Percentiles rank a stretch among this genome's conserved stretches.
phyloP scores from a whole-genome alignment of 805 yeast species.

The Jamesozyma rosinii region DNA sequence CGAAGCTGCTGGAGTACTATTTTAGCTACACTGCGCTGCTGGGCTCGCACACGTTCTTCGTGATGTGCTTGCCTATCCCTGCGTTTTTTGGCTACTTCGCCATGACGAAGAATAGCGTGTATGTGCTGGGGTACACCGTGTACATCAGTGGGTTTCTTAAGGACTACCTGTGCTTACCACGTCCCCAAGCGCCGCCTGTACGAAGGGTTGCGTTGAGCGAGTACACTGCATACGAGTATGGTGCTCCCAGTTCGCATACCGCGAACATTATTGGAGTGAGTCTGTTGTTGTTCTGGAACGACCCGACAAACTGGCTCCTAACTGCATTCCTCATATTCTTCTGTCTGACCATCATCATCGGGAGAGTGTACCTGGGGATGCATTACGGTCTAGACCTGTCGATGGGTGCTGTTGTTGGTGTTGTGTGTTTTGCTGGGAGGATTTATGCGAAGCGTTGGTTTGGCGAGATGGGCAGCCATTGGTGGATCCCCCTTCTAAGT shows the following conservation, averaged over 20 bases:
- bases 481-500: conserved; percentile 32
- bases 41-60: conserved; percentile 91
- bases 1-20: conserved; percentile 51
- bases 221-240: conserved; percentile 89
- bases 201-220: conserved; percentile 82
- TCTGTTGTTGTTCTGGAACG: conserved; percentile 34
- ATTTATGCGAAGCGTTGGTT: conserved; percentile 23
- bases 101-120: conserved; percentile 60
- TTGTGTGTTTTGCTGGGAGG: conserved; percentile 42
- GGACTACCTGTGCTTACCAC: conserved; percentile 80
- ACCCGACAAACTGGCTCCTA: background rate
- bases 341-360: conserved; percentile 57
- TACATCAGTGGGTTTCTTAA: conserved; percentile 66
- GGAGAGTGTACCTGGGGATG: conserved; percentile 93
- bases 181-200: conserved; percentile 88
- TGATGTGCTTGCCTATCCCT: conserved; percentile 76
- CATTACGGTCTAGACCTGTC: conserved; percentile 79
- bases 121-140: conserved; percentile 49
- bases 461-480: conserved; percentile 24
- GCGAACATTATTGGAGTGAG: conserved; percentile 87
- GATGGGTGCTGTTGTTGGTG: conserved; percentile 60
- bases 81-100: conserved; percentile 65
- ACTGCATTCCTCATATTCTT: conserved; percentile 33
- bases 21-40: conserved; percentile 83
- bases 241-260: conserved; percentile 90